A percentile compares a stretch with the other conserved stretches of the same genome.
phyloP scores from a whole-genome alignment of 768 basidiomycete genomes.

The Mycena olivaceomarginata region DNA sequence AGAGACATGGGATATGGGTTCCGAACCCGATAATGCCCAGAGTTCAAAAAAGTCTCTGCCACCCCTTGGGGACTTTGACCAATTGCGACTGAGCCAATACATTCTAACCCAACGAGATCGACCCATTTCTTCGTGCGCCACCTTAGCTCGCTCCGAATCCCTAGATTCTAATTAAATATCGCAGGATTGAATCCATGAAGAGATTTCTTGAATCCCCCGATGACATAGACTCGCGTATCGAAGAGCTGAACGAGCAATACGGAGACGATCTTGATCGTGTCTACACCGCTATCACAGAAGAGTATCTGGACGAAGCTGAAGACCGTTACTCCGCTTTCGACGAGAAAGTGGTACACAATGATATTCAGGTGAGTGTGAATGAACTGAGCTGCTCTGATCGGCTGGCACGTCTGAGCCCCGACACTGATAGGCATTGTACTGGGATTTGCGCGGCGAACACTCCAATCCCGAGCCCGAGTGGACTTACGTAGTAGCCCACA shows the following conservation, averaged over 20 bases:
- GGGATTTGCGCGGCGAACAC: constrained; percentile 44
- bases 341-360: constrained; percentile 48
- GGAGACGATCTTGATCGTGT: constrained; percentile 59
- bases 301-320: constrained; percentile 57
- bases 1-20: constrained; percentile 1
- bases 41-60: not conserved
- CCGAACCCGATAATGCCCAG: constrained; percentile 8
- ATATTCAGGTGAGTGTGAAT: constrained; percentile 46
- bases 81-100: constrained; percentile 57
- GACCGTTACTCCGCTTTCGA: constrained; percentile 59
- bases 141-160: not conserved
- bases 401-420: not conserved
- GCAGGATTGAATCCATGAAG: constrained; percentile 61
- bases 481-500: constrained; percentile 52
- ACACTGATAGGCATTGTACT: constrained; percentile 50
- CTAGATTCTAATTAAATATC: not conserved
- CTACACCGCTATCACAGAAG: constrained; percentile 58
- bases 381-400: not conserved
- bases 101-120: constrained; percentile 62
- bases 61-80: constrained; percentile 13
- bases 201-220: constrained; percentile 55
- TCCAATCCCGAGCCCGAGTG: constrained; percentile 47
- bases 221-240: constrained; percentile 52
- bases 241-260: constrained; percentile 54
- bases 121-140: constrained; percentile 62